These are phyloP conservation scores for Jaapia argillacea DNA, from an alignment of 768 basidiomycete genomes.

Conservation along the genomic window DNA sequence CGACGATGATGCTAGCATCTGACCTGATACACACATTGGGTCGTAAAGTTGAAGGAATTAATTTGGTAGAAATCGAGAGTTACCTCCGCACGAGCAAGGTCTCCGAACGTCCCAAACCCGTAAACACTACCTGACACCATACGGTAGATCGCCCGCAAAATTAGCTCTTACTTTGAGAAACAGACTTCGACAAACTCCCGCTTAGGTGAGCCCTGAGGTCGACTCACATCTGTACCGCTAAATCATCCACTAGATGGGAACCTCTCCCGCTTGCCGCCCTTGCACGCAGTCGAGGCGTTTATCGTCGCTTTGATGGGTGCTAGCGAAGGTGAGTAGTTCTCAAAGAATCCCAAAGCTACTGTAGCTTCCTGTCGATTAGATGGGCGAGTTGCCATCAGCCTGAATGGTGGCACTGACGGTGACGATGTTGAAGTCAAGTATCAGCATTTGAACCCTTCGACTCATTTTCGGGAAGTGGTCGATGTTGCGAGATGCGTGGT, in stretches of 20 bases:
- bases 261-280: constrained; percentile 58
- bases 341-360: background rate
- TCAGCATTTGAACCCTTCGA: constrained; percentile 86
- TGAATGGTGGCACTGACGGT: constrained; percentile 23
- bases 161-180: constrained; percentile 79
- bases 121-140: background rate
- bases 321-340: constrained; percentile 45
- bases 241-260: background rate
- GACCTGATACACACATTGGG: constrained; percentile 58
- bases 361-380: too few relatives aligned
- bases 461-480: constrained; percentile 76
- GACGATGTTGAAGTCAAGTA: constrained; percentile 69
- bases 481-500: constrained; percentile 77
- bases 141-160: constrained; percentile 67
- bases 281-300: constrained; percentile 76
- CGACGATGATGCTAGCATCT: background rate
- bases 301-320: constrained; percentile 67
- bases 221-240: background rate
- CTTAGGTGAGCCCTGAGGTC: constrained; percentile 16
- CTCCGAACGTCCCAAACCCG: constrained; percentile 15
- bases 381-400: constrained; percentile 53
- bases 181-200: constrained; percentile 33
- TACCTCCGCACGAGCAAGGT: constrained; percentile 84
- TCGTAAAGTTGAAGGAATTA: constrained; percentile 60
- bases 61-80: constrained; percentile 70